Evolutionary conservation across 139 green algal species (phyloP), one percentile per base, ranked within the genome.

Genomic region (Chlamydomonas sphaeroides): DNA sequence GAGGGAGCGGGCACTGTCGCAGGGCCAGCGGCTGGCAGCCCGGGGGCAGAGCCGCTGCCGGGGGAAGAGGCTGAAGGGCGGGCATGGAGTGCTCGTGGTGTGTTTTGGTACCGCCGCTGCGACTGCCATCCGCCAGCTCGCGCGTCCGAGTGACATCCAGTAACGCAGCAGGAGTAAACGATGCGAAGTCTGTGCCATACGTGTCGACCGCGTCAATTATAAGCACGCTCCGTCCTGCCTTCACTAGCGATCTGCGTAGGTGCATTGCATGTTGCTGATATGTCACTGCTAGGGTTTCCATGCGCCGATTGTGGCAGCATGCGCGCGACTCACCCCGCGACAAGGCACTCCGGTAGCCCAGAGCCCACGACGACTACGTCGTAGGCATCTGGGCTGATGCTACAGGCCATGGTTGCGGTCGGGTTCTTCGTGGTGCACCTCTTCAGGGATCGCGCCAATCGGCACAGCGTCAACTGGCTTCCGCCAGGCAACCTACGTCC

Each of bases 161-260:
- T n/a, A 82, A 30, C 42, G 75, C 75, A 10, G 62, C 75, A 15
- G 75, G 75, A 6, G 87, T 88, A 48, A 94, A 89, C 51, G 83
- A 93, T 32, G 92, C 87, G 88, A 92, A 98, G 15, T 88, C 84
- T 17, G 84, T 85, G 18, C 95, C 95, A 78, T 98, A 98, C 30
- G 87, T 79, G 26, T 91, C 88, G 15, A 84, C 74, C 0, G 85
- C 53, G 67, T 98, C 95, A 18, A 98, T 82, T 35, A 98, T 89
- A 62, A 98, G 86, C 23, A 98, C 95, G 20, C 81, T 91, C 57
- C 92, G 92, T 1, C 94, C 95, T 14, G 88, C 5, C 89, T 96
- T 89, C 38, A 74, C 59, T 17, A 84, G 86, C 20, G 61, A 68
- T 14, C 61, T 78, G 69, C 53, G 10, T 10, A 6, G 6, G 25